These are phyloP conservation scores for Phytophthora fragariae DNA, from an alignment of 352 stramenopile species.

Conservation along the genomic window DNA sequence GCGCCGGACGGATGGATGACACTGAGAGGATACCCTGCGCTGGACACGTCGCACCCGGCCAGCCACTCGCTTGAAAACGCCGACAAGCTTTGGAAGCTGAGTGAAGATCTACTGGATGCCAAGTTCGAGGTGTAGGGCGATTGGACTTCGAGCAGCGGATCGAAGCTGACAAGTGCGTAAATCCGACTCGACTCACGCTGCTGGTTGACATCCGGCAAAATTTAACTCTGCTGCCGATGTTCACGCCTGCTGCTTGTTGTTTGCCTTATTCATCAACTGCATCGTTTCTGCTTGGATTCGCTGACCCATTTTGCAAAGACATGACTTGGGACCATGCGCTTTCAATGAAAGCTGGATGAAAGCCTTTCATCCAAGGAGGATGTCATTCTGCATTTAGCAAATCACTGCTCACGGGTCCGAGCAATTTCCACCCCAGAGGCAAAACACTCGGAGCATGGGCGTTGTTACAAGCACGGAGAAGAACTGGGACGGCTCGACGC, in stretches of 20 bases:
- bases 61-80: conserved; percentile 42
- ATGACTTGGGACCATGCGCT: conserved; percentile 14
- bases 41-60: conserved; percentile 43
- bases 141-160: not conserved
- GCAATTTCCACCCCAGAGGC: conserved; percentile 11
- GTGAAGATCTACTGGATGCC: conserved; percentile 42
- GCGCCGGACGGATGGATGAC: conserved; percentile 41
- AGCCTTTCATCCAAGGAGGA: not conserved
- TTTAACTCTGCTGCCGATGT: not conserved
- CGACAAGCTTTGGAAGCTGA: conserved; percentile 52
- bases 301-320: conserved; percentile 38
- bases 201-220: too few relatives aligned
- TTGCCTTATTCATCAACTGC: not conserved
- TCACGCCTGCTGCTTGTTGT: not conserved
- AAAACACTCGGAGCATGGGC: conserved; percentile 26
- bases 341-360: not conserved
- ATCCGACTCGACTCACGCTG: too few relatives aligned
- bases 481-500: conserved; percentile 38
- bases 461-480: conserved; percentile 10
- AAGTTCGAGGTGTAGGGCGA: conserved; percentile 38
- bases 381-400: conserved; percentile 16
- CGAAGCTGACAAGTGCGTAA: not conserved
- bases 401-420: conserved; percentile 11
- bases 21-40: conserved; percentile 50
- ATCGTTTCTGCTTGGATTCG: conserved; percentile 38